Conservation (phyloP, 345 rosid genomes). For the Brassica cretica region DNA sequence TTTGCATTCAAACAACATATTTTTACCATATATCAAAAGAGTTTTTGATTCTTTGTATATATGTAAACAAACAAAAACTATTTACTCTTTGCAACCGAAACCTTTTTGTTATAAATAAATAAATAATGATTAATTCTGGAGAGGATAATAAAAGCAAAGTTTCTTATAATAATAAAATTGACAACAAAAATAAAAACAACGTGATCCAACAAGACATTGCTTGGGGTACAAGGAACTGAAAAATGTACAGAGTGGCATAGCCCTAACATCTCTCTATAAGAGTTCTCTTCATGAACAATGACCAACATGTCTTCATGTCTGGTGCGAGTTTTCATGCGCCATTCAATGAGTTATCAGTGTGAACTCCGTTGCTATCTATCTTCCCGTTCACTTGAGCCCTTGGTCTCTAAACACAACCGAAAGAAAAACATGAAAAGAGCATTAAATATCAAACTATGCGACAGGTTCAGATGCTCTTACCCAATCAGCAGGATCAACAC, state of each 20-base stretch:
- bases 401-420: conserved; percentile 52
- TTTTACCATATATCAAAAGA: neutral
- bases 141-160: neutral
- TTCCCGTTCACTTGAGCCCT: conserved; percentile 87
- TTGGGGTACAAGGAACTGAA: conserved; percentile 28
- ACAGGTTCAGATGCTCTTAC: conserved; percentile 39
- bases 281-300: conserved; percentile 2
- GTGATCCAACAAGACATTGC: conserved; percentile 30
- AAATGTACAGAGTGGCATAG: conserved; percentile 30
- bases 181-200: neutral
- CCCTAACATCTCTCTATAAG: neutral
- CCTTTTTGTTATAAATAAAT: too few relatives aligned
- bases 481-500: conserved; percentile 86
- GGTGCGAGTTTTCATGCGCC: conserved; percentile 53
- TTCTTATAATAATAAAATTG: conserved; percentile 13
- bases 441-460: neutral
- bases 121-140: neutral
- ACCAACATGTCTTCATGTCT: conserved; percentile 14
- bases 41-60: neutral
- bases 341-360: conserved; percentile 64
- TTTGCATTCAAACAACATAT: neutral
- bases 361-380: conserved; percentile 62
- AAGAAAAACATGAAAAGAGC: neutral
- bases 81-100: neutral
- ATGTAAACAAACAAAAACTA: neutral